Evolutionary conservation across 441 rosid genomes (phyloP).

Genomic region (Erodium moschatum): DNA sequence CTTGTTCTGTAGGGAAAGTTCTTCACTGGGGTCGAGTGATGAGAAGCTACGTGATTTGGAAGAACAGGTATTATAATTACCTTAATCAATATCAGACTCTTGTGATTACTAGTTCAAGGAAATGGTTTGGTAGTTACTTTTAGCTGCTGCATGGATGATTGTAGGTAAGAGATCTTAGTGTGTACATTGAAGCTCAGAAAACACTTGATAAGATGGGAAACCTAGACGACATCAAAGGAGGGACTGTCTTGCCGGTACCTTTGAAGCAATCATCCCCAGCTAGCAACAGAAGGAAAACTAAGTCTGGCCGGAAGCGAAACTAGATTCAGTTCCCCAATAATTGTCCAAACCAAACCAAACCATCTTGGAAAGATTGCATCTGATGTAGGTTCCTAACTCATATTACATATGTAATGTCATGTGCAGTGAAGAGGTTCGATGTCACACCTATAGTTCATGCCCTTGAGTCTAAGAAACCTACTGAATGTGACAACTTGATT

Average conservation of each 20-base stretch:
- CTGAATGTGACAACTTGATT: too few species aligned
- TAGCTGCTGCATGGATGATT: slow-evolving; percentile 2
- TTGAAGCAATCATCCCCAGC: slow-evolving; percentile 38
- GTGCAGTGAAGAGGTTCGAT: too few species aligned
- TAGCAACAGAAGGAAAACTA: slow-evolving; percentile 36
- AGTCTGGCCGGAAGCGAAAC: slow-evolving; percentile 40
- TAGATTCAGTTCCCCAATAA: slow-evolving; percentile 18
- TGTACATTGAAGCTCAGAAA: slow-evolving; percentile 73
- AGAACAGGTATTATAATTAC: slow-evolving; percentile 51
- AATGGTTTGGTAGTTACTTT: slow-evolving; percentile 9
- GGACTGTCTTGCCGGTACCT: slow-evolving; percentile 63
- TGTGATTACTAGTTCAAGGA: slow-evolving; percentile 12
- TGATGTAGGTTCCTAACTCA: too few species aligned
- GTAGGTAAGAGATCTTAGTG: slow-evolving; percentile 68
- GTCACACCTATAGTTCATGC: too few species aligned
- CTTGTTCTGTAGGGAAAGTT: slow-evolving; percentile 38
- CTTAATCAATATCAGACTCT: neutral
- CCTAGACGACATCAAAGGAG: slow-evolving; percentile 48
- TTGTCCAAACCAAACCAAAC: neutral
- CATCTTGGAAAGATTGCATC: too few species aligned
- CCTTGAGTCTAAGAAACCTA: too few species aligned
- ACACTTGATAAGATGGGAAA: slow-evolving; percentile 46
- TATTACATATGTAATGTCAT: too few species aligned
- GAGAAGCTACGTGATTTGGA: slow-evolving; percentile 60
- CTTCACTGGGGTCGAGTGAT: slow-evolving; percentile 35